phyloP scores from a whole-genome alignment of 2,329 filamentous ascomycete species.

The Tolypocladium ovalisporum region DNA sequence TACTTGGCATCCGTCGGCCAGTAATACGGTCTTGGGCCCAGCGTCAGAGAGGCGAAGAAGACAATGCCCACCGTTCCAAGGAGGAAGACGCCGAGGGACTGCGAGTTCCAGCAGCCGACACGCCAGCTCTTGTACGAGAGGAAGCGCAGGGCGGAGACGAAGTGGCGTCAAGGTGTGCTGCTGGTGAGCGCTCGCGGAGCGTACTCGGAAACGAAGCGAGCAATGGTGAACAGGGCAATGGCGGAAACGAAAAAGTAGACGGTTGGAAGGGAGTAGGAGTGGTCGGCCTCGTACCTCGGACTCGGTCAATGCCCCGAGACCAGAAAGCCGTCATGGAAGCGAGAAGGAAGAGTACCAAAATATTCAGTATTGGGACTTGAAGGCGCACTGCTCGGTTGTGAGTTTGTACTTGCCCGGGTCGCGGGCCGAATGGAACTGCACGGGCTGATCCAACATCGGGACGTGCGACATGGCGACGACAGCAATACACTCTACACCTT shows the following conservation, averaged over 20 bases:
- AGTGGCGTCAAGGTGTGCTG: constrained; percentile 20
- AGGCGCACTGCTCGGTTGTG: constrained; percentile 32
- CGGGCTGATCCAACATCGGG: constrained; percentile 4
- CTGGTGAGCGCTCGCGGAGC: constrained; percentile 14
- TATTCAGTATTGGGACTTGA: constrained; percentile 32
- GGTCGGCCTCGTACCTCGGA: constrained; percentile 30
- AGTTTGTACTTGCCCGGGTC: constrained; percentile 15
- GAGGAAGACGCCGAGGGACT: constrained; percentile 31
- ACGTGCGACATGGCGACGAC: not conserved
- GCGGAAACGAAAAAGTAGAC: constrained; percentile 39
- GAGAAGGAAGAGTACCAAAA: constrained; percentile 23
- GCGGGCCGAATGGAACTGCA: constrained; percentile 7
- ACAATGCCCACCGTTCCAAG: constrained; percentile 27
- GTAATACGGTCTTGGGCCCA: constrained; percentile 42
- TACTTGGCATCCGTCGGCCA: constrained; percentile 36
- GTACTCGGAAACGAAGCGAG: constrained; percentile 18
- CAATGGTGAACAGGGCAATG: constrained; percentile 36
- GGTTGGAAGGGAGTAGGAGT: constrained; percentile 39
- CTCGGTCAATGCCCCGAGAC: not conserved
- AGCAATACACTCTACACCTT: too few species aligned
- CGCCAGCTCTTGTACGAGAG: constrained; percentile 12
- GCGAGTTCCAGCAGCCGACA: constrained; percentile 25
- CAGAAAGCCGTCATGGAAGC: not conserved
- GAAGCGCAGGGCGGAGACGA: constrained; percentile 18
- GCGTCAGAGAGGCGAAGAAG: constrained; percentile 37